Conservation (phyloP, 495 filamentous ascomycete species). For the Articulospora tetracladia region DNA sequence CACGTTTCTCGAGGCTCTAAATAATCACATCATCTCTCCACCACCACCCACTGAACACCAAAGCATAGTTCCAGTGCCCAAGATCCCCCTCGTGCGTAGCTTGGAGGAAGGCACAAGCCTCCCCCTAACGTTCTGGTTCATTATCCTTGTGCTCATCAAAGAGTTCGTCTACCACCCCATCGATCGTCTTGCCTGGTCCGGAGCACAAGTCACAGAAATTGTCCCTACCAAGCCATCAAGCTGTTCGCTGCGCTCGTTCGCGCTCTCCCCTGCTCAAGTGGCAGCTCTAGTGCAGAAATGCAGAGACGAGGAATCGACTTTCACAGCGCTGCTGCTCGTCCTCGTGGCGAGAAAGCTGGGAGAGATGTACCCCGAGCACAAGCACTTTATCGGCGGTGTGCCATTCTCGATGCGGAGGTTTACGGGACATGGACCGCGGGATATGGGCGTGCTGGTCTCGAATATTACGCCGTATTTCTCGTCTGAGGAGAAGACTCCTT, state of each 20-base stretch:
- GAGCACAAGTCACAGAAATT: neutral
- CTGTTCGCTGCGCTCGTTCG: neutral
- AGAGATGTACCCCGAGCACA: slow-evolving; percentile 3
- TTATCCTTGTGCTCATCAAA: neutral
- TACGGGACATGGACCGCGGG: neutral
- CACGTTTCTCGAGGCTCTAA: slow-evolving; percentile 5
- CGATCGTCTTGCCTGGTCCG: slow-evolving; percentile 1
- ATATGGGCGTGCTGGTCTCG: neutral
- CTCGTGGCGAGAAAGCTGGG: neutral
- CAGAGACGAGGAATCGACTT: neutral
- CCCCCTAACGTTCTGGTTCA: neutral
- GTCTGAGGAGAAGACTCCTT: neutral
- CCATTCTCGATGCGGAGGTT: slow-evolving; percentile 7
- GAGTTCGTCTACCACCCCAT: neutral
- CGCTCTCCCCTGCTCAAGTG: neutral
- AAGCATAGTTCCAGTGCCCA: neutral
- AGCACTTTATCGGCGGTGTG: neutral
- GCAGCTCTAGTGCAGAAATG: slow-evolving; percentile 1
- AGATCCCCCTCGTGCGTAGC: neutral
- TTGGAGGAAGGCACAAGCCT: slow-evolving; percentile 1
- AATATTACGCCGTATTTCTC: neutral
- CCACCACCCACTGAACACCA: neutral
- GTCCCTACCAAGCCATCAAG: neutral
- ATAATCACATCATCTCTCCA: neutral
- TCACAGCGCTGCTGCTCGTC: neutral